phyloP scores from a whole-genome alignment of 179 eudicot genomes.

The Camellia oleifera region DNA sequence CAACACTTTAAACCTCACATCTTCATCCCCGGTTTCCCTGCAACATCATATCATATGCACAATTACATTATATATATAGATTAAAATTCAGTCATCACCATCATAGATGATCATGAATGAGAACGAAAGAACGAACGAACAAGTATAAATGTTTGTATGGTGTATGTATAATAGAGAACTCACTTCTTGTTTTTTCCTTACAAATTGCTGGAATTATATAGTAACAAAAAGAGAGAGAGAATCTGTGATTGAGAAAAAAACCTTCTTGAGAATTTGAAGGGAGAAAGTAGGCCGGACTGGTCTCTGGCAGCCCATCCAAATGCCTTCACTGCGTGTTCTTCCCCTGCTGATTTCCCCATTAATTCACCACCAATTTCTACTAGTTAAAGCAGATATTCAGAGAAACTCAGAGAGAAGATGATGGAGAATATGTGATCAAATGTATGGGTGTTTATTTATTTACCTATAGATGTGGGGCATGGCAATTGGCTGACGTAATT shows the following conservation, averaged over 20 bases:
- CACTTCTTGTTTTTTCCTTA: too few species aligned
- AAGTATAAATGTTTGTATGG: background rate
- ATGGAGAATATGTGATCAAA: too few species aligned
- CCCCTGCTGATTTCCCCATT: too few species aligned
- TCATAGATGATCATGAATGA: background rate
- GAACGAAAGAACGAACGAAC: background rate
- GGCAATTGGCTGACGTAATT: too few species aligned
- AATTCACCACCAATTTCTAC: too few species aligned
- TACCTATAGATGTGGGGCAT: too few species aligned
- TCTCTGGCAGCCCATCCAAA: slow-evolving; percentile 10
- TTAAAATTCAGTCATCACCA: background rate
- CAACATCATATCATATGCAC: background rate
- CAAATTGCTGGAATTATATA: background rate
- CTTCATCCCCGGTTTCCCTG: background rate
- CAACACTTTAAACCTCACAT: slow-evolving; percentile 1
- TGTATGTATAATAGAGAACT: background rate
- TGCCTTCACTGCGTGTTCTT: background rate
- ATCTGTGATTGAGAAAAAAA: background rate
- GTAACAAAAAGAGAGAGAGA: background rate
- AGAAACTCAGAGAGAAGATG: too few species aligned
- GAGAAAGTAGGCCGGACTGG: slow-evolving; percentile 5
- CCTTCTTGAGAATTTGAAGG: slow-evolving; percentile 9
- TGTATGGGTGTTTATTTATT: too few species aligned
- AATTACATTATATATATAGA: background rate
- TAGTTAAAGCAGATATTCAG: too few species aligned